Base-by-base conservation (phyloP, 2,329 filamentous ascomycete species). In the Pseudogymnoascus sp. region DNA sequence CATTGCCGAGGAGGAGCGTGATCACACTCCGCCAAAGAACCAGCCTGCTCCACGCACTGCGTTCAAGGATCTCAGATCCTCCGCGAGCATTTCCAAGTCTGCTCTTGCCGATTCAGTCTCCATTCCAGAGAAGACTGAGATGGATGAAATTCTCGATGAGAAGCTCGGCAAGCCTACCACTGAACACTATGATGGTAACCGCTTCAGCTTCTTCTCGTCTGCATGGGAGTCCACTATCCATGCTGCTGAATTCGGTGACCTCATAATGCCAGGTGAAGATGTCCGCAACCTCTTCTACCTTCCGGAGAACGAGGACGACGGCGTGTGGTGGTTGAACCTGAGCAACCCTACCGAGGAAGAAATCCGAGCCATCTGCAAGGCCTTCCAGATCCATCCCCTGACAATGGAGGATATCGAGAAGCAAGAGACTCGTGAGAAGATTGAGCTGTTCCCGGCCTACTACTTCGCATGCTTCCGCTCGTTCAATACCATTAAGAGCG, bases 301-400 rank as follows among this genome's bases (percentile, higher is more conserved):
- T 35, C 85, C 85, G 5, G 80, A 81, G 1, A 81, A 85, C 35
- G 82, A 80, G 60, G 80, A 82, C 31, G 83, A 86, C 64, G 93
- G 93, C 69, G 92, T 96, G n/a, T 99, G 93, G 92, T 99, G 94
- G 94, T 81, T 99, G 59, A 96, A 99, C 70, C 88, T 97, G 73
- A 88, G 93, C 72, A 91, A 90, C 68, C 91, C 93, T 1, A 92
- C 88, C 0, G 89, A 92, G 71, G 92, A 93, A 63, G 94, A 97
- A 73, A 86, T 96, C 18, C 86, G 87, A 45, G 87, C 87, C 31
- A 87, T 99, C 65, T 96, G 91, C 79, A 92, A 92, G 71, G 92
- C 94, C 4, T 99, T 99, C 74, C 91, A 91, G 12, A 89, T 99
- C 61, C 94, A 99, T 75, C 93, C 93, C 35, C 79, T 99, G 74